Evolutionary conservation across 306 rosid species (phyloP).

Genomic region (Macrotyloma uniflorum): DNA sequence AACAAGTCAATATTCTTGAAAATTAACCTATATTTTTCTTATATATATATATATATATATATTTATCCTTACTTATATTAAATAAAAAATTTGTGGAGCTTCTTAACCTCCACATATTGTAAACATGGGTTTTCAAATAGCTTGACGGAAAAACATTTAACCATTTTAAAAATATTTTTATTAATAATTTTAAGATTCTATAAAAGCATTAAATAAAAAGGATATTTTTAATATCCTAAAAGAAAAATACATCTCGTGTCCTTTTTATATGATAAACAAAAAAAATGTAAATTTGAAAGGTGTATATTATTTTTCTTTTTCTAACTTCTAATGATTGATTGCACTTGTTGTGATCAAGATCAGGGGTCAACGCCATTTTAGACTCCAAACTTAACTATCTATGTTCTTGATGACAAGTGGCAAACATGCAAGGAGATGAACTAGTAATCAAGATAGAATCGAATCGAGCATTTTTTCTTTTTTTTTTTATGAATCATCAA

Average conservation of each 20-base stretch:
- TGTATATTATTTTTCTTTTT: not conserved
- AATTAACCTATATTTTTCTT: not conserved
- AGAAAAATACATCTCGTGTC: not conserved
- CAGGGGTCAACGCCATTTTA: slow-evolving; percentile 14
- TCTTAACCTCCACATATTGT: not conserved
- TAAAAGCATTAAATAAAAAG: not conserved
- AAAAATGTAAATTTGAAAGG: not conserved
- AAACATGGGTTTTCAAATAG: not conserved
- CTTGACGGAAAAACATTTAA: not conserved
- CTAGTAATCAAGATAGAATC: slow-evolving; percentile 36
- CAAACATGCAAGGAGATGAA: slow-evolving; percentile 38
- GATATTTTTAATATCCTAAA: not conserved
- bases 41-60: not conserved
- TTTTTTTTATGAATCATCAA: slow-evolving; percentile 11
- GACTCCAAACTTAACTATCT: not conserved
- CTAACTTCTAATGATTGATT: slow-evolving; percentile 15
- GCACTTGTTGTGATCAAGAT: not conserved
- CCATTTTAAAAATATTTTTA: not conserved
- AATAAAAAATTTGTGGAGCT: not conserved
- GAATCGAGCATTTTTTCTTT: slow-evolving; percentile 8
- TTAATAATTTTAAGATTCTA: not conserved
- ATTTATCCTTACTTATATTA: not conserved
- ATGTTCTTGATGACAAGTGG: slow-evolving; percentile 34
- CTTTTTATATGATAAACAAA: not conserved
- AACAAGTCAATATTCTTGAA: not conserved